Evolutionary conservation across 352 stramenopile genomes (phyloP), one percentile per base, ranked within the genome.

Genomic region (Globisporangium ultimum): DNA sequence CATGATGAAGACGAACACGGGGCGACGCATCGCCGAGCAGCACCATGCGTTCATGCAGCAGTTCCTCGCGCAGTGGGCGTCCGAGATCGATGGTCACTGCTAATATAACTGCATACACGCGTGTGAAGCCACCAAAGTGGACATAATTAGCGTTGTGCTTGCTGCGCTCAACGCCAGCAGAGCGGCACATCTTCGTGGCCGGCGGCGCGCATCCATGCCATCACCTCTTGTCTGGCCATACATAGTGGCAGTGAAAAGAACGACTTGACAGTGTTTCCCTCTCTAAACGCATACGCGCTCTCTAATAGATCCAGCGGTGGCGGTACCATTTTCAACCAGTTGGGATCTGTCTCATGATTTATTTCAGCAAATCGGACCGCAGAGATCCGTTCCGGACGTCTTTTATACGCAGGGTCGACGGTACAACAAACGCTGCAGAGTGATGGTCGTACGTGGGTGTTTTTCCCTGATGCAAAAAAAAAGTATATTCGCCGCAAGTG

Each of bases 1-100:
- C 71, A 72, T 32, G 73, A 84, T 89, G 73, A 89, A 89, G 55
- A 89, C 80, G 0, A 58, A 51, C 14, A 58, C 74, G 1, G 80
- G 73, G 15, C 66, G 66, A n/a, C 61, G 59, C 28, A 36, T 36
- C 28, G 28, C 3, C 24, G 5, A 32, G 24, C 24, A 32, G 24
- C 24, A 5, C 24, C 28, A 36, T 36, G 28, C 28, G 8, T 36
- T 10, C 28, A 10, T 36, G 28, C 28, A 36, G 8, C 28, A 36
- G 28, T 10, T 36, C 28, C 28, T 36, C 28, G 28, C 28, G 28
- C 28, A 32, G 5, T 32, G 2, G 2, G 24, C 24, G 24, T 32
- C 24, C 24, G 28, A 36, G 28, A 36, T 36, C 28, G 28, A 36
- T 10, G 28, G 28, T 5, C 8, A 5, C 28, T 36, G 7, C 28